Evolutionary conservation across 257 asterid species (phyloP).

Genomic region (Scutellaria minor): DNA sequence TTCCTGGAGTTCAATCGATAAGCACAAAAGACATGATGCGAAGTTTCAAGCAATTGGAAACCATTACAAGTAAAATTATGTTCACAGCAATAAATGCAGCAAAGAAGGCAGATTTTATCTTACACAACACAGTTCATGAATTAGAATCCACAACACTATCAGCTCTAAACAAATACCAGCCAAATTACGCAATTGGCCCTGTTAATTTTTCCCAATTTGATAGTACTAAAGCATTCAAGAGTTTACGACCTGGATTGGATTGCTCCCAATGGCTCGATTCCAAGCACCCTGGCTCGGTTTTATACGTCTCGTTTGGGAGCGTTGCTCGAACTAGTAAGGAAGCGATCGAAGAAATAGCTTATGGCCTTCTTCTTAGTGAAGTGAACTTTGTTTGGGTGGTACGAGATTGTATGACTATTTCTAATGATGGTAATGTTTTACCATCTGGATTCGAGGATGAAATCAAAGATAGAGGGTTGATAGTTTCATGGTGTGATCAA

Average conservation of each 20-base stretch:
- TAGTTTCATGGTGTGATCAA: conserved; percentile 33
- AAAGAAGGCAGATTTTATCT: conserved; percentile 23
- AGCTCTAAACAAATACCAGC: conserved; percentile 17
- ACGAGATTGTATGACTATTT: conserved; percentile 2
- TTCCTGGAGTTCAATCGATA: conserved; percentile 15
- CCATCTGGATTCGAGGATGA: conserved; percentile 27
- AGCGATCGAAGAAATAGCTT: conserved; percentile 17
- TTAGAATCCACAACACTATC: conserved; percentile 17
- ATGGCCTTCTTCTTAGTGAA: conserved; percentile 22
- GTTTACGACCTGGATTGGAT: neutral
- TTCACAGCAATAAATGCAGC: neutral
- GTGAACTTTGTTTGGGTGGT: conserved; percentile 28
- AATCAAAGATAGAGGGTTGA: conserved; percentile 13
- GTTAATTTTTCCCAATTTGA: neutral
- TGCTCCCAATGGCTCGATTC: conserved; percentile 29
- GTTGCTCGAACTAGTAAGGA: neutral
- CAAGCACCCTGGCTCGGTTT: conserved; percentile 22
- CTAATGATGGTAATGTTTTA: neutral
- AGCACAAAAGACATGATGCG: conserved; percentile 4
- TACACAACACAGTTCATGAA: conserved; percentile 29
- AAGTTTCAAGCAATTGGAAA: neutral
- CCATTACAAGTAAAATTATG: neutral
- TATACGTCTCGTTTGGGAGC: conserved; percentile 35
- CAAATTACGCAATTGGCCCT: conserved; percentile 33
- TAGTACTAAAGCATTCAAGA: neutral